phyloP scores from a whole-genome alignment of 139 green algal species.

The Micromonas commoda region DNA sequence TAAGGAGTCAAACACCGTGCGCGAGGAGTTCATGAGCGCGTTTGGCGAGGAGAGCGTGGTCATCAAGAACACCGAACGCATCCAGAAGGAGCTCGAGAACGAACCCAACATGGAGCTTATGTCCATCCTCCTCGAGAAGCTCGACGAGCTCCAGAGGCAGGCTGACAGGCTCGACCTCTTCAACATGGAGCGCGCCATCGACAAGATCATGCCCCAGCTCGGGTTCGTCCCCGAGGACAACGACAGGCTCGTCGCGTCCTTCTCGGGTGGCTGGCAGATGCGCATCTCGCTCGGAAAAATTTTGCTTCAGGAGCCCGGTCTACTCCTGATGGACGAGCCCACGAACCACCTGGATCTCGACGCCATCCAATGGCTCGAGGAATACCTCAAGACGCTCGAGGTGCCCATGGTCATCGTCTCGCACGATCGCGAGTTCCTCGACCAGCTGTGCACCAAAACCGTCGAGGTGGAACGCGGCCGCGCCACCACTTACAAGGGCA shows the following conservation, averaged over 20 bases:
- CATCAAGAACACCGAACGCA: slow-evolving; percentile 52
- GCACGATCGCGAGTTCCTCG: slow-evolving; percentile 96
- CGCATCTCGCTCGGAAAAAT: slow-evolving; percentile 98
- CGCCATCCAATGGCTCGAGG: slow-evolving; percentile 95
- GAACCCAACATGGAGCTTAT: slow-evolving; percentile 84
- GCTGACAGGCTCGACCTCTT: slow-evolving; percentile 51
- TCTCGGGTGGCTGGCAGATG: slow-evolving; percentile 97
- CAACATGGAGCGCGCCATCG: slow-evolving; percentile 86
- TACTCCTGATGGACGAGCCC: slow-evolving; percentile 79
- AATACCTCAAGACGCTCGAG: slow-evolving; percentile 76
- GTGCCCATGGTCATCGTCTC: slow-evolving; percentile 93
- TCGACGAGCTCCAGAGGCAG: slow-evolving; percentile 69
- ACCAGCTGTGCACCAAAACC: slow-evolving; percentile 86
- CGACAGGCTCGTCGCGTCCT: slow-evolving; percentile 65
- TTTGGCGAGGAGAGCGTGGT: slow-evolving; percentile 72
- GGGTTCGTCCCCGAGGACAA: slow-evolving; percentile 88
- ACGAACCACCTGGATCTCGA: slow-evolving; percentile 98
- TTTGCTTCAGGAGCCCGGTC: slow-evolving; percentile 72
- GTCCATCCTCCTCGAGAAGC: slow-evolving; percentile 75
- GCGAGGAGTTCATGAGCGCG: slow-evolving; percentile 87
- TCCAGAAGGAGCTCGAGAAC: slow-evolving; percentile 74
- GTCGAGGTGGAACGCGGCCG: slow-evolving; percentile 91
- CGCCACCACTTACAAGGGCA: slow-evolving; percentile 75
- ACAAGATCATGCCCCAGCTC: slow-evolving; percentile 98
- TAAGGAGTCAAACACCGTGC: slow-evolving; percentile 71